Evolutionary conservation across 202 grass and related monocot species (phyloP).

Genomic region (Dendrocalamus latiflorus): DNA sequence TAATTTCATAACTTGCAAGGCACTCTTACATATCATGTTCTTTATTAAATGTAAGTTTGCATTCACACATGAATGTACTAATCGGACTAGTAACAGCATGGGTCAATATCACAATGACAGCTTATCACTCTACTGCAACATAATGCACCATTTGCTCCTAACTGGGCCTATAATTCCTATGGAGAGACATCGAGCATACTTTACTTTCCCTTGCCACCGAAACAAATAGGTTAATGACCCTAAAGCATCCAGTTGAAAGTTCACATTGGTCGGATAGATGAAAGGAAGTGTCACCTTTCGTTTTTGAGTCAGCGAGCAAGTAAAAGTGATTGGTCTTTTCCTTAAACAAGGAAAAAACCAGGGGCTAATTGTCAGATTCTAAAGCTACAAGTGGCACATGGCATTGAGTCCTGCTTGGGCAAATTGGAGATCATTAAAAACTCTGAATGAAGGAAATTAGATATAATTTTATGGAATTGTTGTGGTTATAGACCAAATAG

Average conservation of each 20-base stretch:
- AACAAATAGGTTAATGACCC: background rate
- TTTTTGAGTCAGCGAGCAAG: background rate
- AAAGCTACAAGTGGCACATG: background rate
- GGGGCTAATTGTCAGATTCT: background rate
- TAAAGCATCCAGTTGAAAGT: constrained; percentile 4
- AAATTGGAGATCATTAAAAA: background rate
- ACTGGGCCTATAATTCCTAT: background rate
- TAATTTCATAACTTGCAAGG: constrained; percentile 27
- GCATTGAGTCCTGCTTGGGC: background rate
- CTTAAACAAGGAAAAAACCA: background rate
- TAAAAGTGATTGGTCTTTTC: background rate
- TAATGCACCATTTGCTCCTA: background rate
- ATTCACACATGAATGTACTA: constrained; percentile 24
- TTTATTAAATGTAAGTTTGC: constrained; percentile 33
- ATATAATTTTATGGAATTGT: background rate
- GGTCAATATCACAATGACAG: constrained; percentile 15
- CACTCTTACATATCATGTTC: background rate
- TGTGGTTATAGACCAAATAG: no score
- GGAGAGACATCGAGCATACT: background rate
- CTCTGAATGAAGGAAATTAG: background rate
- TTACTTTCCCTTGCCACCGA: background rate
- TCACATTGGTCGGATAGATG: background rate
- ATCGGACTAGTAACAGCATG: background rate
- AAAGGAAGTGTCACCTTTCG: background rate
- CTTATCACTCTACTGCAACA: background rate